Conservation (phyloP, 1,139 yeast species). For the Eremothecium gossypii region DNA sequence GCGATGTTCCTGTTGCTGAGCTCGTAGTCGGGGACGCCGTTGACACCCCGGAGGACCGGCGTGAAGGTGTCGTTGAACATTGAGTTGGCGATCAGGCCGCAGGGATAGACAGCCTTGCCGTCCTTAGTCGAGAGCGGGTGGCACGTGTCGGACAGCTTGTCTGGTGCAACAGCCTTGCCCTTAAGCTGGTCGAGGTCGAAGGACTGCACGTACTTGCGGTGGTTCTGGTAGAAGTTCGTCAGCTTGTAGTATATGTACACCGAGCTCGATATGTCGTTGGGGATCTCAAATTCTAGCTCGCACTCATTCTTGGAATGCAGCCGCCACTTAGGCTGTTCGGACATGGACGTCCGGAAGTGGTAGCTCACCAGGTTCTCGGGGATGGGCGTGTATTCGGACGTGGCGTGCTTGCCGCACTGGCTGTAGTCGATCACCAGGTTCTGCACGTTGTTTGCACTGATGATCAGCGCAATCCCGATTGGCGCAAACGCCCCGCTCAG, state of each 20-base stretch:
- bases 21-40: constrained; percentile 36
- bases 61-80: constrained; percentile 63
- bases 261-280: constrained; percentile 49
- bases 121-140: constrained; percentile 57
- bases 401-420: constrained; percentile 40
- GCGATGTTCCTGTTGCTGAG: constrained; percentile 53
- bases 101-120: constrained; percentile 69
- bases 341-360: constrained; percentile 40
- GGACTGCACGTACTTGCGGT: constrained; percentile 65
- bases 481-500: constrained; percentile 65
- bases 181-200: constrained; percentile 56
- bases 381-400: constrained; percentile 33
- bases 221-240: constrained; percentile 71
- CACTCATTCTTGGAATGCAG: constrained; percentile 39
- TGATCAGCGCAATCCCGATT: constrained; percentile 58
- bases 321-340: constrained; percentile 48
- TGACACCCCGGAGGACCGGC: constrained; percentile 24
- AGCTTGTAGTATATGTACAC: constrained; percentile 59
- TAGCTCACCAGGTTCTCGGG: constrained; percentile 44
- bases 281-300: constrained; percentile 48
- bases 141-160: constrained; percentile 48
- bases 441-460: constrained; percentile 53
- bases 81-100: constrained; percentile 82
- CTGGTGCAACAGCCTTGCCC: constrained; percentile 47
- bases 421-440: constrained; percentile 51